Evolutionary conservation across 805 yeast genomes (phyloP), one percentile per base, ranked within the genome.

Genomic region (Saccharomycopsis vini): DNA sequence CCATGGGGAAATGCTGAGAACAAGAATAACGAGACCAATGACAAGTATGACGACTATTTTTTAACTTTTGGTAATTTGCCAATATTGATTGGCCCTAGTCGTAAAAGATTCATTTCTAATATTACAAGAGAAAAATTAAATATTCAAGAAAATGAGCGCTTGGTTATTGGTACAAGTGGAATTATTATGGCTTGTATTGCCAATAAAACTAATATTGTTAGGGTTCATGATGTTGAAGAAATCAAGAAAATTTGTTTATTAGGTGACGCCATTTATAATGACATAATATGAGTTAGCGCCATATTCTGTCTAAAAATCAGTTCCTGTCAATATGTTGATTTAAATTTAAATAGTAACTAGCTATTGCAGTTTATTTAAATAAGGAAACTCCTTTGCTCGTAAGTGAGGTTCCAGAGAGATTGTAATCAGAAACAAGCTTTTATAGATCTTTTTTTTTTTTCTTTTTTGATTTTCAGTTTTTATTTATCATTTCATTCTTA

Each of bases 81-180:
- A 0, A 67, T 86, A 44, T 65, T 92, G 33, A 59, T 88, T 18
- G 99, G 97, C 0, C 85, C 97, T 1, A 84, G 95, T 18, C 72
- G 97, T 52, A 92, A 92, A 67, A 69, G 73, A 55, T 92, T 92
- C 55, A 77, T 92, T 52, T 97, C 95, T 1, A 69, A 73, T 0
- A 63, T 86, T 26, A 80, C 88, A 0, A 75, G 73, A 6, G 79
- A 73, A 44, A 60, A 63, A 2, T 64, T 56, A 2, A 76, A 95
- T 1, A 49, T 59, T 1, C 77, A 77, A n/a, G 70, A 97, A 45
- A 26, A 40, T 29, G 38, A 44, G 16, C 36, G 29, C 12, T 10
- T 37, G 10, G 76, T 76, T 2, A 62, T 76, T 39, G 90, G 94
- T 10, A 87, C 96, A 0, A 78, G 79, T 7, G 84, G 95, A 0